phyloP scores from a whole-genome alignment of 768 basidiomycete species.

The Cystoderma amianthinum region DNA sequence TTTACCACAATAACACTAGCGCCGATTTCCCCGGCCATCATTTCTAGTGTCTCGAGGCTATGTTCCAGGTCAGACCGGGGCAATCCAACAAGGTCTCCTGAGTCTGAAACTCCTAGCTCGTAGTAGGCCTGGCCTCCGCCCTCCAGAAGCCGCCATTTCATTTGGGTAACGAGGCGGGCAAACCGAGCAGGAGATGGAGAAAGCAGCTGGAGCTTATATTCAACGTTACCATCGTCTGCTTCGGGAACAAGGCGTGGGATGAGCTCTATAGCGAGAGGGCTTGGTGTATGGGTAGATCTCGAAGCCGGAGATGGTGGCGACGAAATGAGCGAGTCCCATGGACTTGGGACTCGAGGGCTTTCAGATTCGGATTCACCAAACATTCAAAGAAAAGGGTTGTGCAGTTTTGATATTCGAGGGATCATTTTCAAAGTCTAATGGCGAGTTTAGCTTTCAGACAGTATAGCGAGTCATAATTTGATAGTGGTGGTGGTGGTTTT shows the following conservation, averaged over 20 bases:
- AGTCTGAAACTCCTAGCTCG: constrained; percentile 80
- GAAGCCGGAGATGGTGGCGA: constrained; percentile 36
- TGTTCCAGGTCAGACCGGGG: constrained; percentile 65
- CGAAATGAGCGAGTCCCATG: constrained; percentile 75
- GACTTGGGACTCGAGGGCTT: constrained; percentile 71
- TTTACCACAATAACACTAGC: constrained; percentile 89
- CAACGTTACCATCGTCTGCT: constrained; percentile 81
- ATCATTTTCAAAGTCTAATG: no score
- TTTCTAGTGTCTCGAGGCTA: constrained; percentile 81
- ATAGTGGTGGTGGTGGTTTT: no score
- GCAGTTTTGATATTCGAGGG: no score
- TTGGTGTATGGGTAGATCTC: constrained; percentile 19
- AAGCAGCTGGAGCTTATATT: constrained; percentile 91
- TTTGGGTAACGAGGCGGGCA: constrained; percentile 83
- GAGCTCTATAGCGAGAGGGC: constrained; percentile 21
- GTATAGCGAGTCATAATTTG: no score
- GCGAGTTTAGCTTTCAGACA: no score
- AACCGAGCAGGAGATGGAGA: constrained; percentile 73
- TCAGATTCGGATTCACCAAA: constrained; percentile 82
- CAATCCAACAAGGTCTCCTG: constrained; percentile 81
- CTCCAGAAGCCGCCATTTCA: constrained; percentile 90
- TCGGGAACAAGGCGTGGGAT: constrained; percentile 73
- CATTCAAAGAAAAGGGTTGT: no score
- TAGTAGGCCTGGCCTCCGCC: constrained; percentile 83
- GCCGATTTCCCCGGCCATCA: constrained; percentile 93